Base-by-base conservation (phyloP, 352 stramenopile genomes). In the Globisporangium heterothallicum region DNA sequence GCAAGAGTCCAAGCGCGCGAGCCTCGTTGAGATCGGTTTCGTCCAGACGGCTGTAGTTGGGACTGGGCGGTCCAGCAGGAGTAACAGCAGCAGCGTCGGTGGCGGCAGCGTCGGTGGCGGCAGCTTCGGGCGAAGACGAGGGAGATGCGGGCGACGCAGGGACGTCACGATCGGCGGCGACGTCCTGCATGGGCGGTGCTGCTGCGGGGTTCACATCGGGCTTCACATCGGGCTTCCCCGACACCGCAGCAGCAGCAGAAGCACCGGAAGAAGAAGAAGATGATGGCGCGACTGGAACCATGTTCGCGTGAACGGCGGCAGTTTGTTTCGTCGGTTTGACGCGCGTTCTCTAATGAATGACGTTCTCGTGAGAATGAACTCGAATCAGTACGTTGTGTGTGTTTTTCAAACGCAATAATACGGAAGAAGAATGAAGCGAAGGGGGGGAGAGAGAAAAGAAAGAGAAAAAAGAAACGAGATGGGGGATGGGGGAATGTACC, bases 21-120 rank as follows among this genome's bases (percentile, higher is more conserved):
- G 77, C 77, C 26, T 85, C 72, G 14, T 44, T 32, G 32, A 86
- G 45, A 58, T 91, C 80, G 29, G 58, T 70, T 27, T 74, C 63
- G 49, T 91, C 80, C 49, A 91, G 56, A 0, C 76, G 79, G 43
- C 74, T 86, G 66, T 69, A 88, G 30, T 74, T 69, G 13, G 32
- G 32, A 10, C 14, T 16, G 32, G 12, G 32, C 6, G 32, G 32
- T 61, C 63, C 21, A 38, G 16, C 5, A 40, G 16, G 5, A 46
- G 26, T 22, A 65, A 46, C 40, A 55, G 35, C 16, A 49, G 58
- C 38, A 62, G 52, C 1, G 56, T 38, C 19, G 5, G 16, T 40
- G 13, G 24, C 35, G 36, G 24, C 22, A 46, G 19, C 40, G 21
- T 9, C 30, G 16, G 40, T 45, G 22, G 5, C 41, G 22, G 3